These are phyloP conservation scores for Spizellomyces punctatus DNA, from an alignment of 192 early-diverging fungal species.

Conservation along the genomic window DNA sequence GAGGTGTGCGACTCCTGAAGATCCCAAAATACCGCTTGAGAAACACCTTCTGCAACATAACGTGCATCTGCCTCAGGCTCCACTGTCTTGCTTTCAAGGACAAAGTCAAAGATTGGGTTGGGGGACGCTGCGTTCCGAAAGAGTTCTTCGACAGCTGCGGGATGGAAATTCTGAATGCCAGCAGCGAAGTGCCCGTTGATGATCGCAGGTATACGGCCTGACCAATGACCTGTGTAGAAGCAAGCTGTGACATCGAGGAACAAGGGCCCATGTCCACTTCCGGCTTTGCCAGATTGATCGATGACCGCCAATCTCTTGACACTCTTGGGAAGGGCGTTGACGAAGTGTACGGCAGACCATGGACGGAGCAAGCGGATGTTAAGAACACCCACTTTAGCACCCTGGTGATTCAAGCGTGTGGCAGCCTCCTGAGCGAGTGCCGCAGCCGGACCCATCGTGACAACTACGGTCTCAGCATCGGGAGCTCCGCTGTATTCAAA, in stretches of 20 bases:
- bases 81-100: slow-evolving; percentile 22
- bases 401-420: slow-evolving; percentile 32
- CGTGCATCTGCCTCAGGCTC: slow-evolving; percentile 19
- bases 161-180: slow-evolving; percentile 32
- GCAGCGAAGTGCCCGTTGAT: slow-evolving; percentile 32
- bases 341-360: slow-evolving; percentile 77
- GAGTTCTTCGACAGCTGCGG: slow-evolving; percentile 38
- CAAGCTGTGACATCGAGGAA: slow-evolving; percentile 76
- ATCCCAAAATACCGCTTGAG: slow-evolving; percentile 66
- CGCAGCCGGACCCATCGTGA: slow-evolving; percentile 70
- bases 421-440: slow-evolving; percentile 56
- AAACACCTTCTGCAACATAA: slow-evolving; percentile 34
- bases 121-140: slow-evolving; percentile 35
- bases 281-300: slow-evolving; percentile 58
- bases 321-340: slow-evolving; percentile 66
- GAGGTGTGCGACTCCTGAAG: slow-evolving; percentile 53
- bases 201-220: slow-evolving; percentile 45
- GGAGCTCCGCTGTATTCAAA: slow-evolving; percentile 83
- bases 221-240: slow-evolving; percentile 55
- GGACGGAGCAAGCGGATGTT: slow-evolving; percentile 81
- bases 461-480: slow-evolving; percentile 76
- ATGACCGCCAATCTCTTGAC: slow-evolving; percentile 75
- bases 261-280: slow-evolving; percentile 63
- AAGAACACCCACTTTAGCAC: slow-evolving; percentile 69
- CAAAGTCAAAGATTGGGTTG: slow-evolving; percentile 36